These are phyloP conservation scores for Rhodotorula sp. DNA, from an alignment of 1,284 basidiomycete species.

Conservation along the genomic window DNA sequence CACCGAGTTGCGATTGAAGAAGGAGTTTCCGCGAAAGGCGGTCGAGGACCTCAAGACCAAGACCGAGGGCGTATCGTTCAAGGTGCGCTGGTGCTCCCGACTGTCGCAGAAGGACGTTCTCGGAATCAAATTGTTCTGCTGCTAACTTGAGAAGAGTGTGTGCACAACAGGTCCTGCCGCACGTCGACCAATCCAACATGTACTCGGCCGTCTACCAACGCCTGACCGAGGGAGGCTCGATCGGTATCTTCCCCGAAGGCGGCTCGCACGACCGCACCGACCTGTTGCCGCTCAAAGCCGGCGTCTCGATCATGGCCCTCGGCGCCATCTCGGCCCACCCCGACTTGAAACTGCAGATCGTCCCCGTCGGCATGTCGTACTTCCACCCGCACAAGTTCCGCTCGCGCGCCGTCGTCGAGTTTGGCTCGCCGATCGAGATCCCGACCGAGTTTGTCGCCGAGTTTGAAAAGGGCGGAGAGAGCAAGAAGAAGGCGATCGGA, in stretches of 20 bases:
- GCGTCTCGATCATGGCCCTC: slow-evolving; percentile 95
- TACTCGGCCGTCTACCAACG: slow-evolving; percentile 90
- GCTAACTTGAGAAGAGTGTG: background rate
- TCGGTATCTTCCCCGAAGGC: slow-evolving; percentile 96
- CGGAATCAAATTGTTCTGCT: background rate
- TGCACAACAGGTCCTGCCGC: slow-evolving; percentile 71
- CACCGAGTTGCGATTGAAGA: slow-evolving; percentile 73
- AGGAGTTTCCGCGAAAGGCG: slow-evolving; percentile 63
- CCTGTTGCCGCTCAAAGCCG: slow-evolving; percentile 89
- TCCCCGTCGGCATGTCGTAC: slow-evolving; percentile 91
- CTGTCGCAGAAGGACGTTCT: background rate
- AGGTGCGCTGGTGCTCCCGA: slow-evolving; percentile 17
- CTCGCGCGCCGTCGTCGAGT: slow-evolving; percentile 93
- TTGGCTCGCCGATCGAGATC: slow-evolving; percentile 86
- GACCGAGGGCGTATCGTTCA: slow-evolving; percentile 38
- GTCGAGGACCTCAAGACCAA: slow-evolving; percentile 45
- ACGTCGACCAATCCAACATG: slow-evolving; percentile 90
- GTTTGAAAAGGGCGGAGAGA: slow-evolving; percentile 84
- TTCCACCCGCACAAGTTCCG: slow-evolving; percentile 95
- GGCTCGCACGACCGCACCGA: slow-evolving; percentile 96
- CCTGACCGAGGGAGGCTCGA: slow-evolving; percentile 80
- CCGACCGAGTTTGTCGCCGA: slow-evolving; percentile 78
- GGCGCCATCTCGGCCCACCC: slow-evolving; percentile 92
- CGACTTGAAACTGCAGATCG: slow-evolving; percentile 81
- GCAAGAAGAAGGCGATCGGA: slow-evolving; percentile 86